These are phyloP conservation scores for Streptanthus diversifolius DNA, from an alignment of 345 rosid species.

Conservation along the genomic window DNA sequence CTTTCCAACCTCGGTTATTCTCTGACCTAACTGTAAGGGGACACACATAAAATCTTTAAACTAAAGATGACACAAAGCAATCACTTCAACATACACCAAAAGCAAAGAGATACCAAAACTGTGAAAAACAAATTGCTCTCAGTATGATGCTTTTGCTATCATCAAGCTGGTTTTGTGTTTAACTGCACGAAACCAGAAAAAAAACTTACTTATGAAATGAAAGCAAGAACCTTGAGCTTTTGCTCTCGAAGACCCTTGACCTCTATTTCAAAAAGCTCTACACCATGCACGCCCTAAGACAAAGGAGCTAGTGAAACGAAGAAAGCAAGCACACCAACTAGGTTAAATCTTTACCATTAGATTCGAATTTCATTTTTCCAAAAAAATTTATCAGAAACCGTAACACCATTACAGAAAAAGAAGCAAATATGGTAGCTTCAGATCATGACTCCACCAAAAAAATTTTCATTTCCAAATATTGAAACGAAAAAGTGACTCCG, in stretches of 20 bases:
- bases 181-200: no score
- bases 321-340: background rate
- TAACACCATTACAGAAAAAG: background rate
- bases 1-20: background rate
- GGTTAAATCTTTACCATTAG: conserved; percentile 7
- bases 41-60: background rate
- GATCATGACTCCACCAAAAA: background rate
- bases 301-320: background rate
- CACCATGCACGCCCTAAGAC: conserved; percentile 8
- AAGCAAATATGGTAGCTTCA: background rate
- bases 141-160: background rate
- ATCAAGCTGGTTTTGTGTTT: no score
- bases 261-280: background rate
- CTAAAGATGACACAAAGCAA: background rate
- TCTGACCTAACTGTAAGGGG: conserved; percentile 10
- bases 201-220: background rate
- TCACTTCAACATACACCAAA: background rate
- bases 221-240: conserved; percentile 4
- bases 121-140: no score
- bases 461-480: background rate
- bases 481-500: background rate
- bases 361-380: background rate
- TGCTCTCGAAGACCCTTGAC: background rate
- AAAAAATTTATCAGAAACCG: background rate
- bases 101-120: background rate